Base-by-base conservation (phyloP, 2,329 filamentous ascomycete genomes). In the Ophiocordyceps camponoti-rufipedis region DNA sequence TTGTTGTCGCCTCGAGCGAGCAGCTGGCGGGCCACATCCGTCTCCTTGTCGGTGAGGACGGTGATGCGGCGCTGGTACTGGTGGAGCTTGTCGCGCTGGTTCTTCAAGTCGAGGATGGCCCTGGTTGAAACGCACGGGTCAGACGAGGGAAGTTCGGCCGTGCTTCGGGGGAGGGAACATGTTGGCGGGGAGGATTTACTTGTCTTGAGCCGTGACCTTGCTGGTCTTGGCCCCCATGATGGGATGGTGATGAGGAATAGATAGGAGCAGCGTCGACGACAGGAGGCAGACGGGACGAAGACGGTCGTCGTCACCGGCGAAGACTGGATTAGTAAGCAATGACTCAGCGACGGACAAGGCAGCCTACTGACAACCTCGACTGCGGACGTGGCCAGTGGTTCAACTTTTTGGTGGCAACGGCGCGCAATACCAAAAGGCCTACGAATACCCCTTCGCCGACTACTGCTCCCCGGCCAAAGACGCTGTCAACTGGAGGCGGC, bases 101-200 rank as follows among this genome's bases (percentile, higher is more conserved):
- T 86, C 69, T 96, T 96, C 68, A 96, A 83, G 66, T 96, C 88
- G 57, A 96, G 82, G 64, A 96, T 95, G 48, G 89, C 89, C 68
- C 88, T 95, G 42, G 31, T 23, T 23, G 23, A 23, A 23, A 3
- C 5, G 23, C 35, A 12, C 19, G 42, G 38, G 40, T 49, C 18
- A 40, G 33, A 13, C 12, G 42, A 23, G n/a, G 10, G 11, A 41
- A 5, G 11, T 16, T 9, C 35, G 16, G 13, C n/a, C 23, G 23
- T 23, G 23, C 23, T 23, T 18, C 4, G 14, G 35, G 35, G 33
- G 13, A 28, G 28, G 19, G 33, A 35, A 42, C 28, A 39, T 29
- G 40, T 48, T 43, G 46, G 31, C 40, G 14, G 31, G 42, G 28
- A 29, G 23, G 16, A 41, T 75, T 55, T 59, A 94, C 88, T 86